Evolutionary conservation across 108 stramenopile species (phyloP).

Genomic region (Mediolabrus comicus): DNA sequence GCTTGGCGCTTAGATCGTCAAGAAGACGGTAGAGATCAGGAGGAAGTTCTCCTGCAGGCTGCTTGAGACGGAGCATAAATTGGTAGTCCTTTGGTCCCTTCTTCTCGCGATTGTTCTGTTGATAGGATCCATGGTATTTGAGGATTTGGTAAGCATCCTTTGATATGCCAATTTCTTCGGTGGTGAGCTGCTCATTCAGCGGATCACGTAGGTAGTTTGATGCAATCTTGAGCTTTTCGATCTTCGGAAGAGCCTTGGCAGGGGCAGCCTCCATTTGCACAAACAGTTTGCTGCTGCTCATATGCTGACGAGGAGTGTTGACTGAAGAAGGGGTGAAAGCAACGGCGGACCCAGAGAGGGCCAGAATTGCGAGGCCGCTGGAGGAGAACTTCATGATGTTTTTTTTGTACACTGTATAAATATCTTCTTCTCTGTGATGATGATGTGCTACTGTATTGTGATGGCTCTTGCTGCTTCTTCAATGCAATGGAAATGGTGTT

Average conservation of each 20-base stretch:
- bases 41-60: constrained; percentile 95
- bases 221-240: constrained; percentile 72
- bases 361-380: constrained; percentile 6
- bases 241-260: constrained; percentile 72
- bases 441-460: too few species aligned
- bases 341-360: constrained; percentile 5
- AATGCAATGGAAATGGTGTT: too few species aligned
- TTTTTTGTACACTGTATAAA: too few species aligned
- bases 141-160: constrained; percentile 91
- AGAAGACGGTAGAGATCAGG: constrained; percentile 90
- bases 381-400: constrained; percentile 32
- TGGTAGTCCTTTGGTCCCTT: constrained; percentile 90
- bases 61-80: constrained; percentile 98
- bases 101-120: constrained; percentile 93
- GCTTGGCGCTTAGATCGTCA: constrained; percentile 86
- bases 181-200: constrained; percentile 66
- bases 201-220: constrained; percentile 72
- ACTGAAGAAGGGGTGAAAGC: constrained; percentile 19
- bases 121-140: constrained; percentile 99
- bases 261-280: constrained; percentile 73
- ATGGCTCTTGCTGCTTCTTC: too few species aligned
- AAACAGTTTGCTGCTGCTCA: constrained; percentile 24
- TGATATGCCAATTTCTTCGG: constrained; percentile 78
- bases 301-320: neutral
- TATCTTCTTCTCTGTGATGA: too few species aligned